Percentiles rank a stretch among this genome's conserved stretches.
Conservation (phyloP, 2,329 filamentous ascomycete species). For the Onygena corvina region DNA sequence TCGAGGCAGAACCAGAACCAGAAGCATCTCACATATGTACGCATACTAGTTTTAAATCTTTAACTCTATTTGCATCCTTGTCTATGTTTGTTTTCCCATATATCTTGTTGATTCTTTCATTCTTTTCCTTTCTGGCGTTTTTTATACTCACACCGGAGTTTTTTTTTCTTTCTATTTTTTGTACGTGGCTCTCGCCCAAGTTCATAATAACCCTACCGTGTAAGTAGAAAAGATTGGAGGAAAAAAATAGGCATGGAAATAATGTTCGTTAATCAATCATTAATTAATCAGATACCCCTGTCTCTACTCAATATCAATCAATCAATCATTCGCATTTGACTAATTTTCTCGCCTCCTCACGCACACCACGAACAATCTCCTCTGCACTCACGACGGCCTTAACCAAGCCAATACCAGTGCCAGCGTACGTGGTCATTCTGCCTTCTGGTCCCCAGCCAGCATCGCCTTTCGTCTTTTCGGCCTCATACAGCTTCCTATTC, state of each 20-base stretch:
- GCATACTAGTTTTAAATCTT: slow-evolving; percentile 6
- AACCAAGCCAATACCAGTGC: slow-evolving; percentile 49
- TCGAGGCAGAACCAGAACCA: background rate
- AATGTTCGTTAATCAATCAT: too few species aligned
- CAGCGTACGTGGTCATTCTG: slow-evolving; percentile 51
- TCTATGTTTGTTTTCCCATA: slow-evolving; percentile 7
- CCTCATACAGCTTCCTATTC: slow-evolving; percentile 34
- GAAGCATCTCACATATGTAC: background rate
- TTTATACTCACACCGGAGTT: slow-evolving; percentile 6
- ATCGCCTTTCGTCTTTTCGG: slow-evolving; percentile 40
- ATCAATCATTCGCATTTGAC: background rate
- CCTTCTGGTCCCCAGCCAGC: slow-evolving; percentile 43
- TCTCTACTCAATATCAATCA: too few species aligned
- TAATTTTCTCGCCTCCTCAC: slow-evolving; percentile 22
- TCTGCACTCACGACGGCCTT: slow-evolving; percentile 39
- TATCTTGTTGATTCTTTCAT: slow-evolving; percentile 8
- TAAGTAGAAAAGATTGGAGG: background rate
- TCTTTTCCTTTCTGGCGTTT: slow-evolving; percentile 10
- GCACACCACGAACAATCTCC: slow-evolving; percentile 42
- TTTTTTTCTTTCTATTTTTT: slow-evolving; percentile 8
- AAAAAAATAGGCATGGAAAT: background rate
- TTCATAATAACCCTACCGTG: background rate
- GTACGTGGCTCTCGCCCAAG: background rate
- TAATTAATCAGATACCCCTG: too few species aligned
- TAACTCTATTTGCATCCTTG: slow-evolving; percentile 1